These are phyloP conservation scores for Tulasnella sp. DNA, from an alignment of 768 basidiomycete genomes.

Conservation along the genomic window DNA sequence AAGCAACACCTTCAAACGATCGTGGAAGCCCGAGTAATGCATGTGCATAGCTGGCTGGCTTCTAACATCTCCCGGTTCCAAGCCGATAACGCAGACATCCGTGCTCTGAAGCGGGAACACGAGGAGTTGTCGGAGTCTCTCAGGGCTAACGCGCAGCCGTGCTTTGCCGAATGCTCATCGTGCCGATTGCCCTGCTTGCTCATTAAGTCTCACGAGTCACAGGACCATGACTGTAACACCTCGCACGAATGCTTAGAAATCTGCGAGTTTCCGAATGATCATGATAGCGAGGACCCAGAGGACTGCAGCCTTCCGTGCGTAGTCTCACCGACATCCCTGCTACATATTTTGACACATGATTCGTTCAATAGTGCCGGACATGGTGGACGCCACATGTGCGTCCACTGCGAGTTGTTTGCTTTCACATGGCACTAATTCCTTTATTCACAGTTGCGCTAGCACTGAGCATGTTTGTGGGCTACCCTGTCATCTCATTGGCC, in stretches of 20 bases:
- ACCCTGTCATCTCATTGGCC: conserved; percentile 37
- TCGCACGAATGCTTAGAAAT: conserved; percentile 36
- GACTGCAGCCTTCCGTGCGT: conserved; percentile 41
- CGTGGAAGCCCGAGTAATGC: conserved; percentile 35
- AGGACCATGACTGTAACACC: conserved; percentile 42
- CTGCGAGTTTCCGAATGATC: conserved; percentile 37
- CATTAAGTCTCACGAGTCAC: conserved; percentile 35
- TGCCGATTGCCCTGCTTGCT: conserved; percentile 44
- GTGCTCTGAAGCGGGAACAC: conserved; percentile 36
- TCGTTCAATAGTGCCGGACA: conserved; percentile 44
- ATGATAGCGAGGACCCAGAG: conserved; percentile 11
- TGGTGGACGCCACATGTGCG: conserved; percentile 44
- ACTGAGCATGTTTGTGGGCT: conserved; percentile 46
- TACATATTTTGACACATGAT: background rate
- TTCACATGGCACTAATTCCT: too few species aligned
- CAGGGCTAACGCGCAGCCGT: conserved; percentile 38
- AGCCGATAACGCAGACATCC: conserved; percentile 34
- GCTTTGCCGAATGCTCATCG: conserved; percentile 36
- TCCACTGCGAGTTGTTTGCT: background rate
- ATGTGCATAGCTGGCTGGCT: conserved; percentile 43
- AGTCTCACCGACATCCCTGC: background rate
- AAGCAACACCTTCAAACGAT: conserved; percentile 32
- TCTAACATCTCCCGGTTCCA: conserved; percentile 42
- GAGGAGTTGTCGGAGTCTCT: conserved; percentile 38
- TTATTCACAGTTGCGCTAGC: conserved; percentile 38